phyloP scores from a whole-genome alignment of 2,329 filamentous ascomycete genomes.

The Aaosphaeria pasadenensis region DNA sequence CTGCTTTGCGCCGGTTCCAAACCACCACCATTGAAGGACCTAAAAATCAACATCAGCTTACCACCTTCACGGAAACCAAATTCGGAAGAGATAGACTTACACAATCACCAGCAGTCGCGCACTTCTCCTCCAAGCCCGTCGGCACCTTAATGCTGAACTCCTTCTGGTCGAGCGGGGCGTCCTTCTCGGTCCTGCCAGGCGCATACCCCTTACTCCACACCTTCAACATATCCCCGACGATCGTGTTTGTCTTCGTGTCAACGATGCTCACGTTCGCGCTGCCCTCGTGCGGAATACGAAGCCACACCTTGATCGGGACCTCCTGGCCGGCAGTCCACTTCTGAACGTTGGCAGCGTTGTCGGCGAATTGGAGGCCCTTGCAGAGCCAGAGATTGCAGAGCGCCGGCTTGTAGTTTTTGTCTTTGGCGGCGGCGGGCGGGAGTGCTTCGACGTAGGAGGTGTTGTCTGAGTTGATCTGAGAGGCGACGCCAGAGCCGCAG shows the following conservation, averaged over 20 bases:
- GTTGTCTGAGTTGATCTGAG: slow-evolving; percentile 18
- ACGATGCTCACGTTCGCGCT: slow-evolving; percentile 60
- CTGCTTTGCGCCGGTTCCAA: slow-evolving; percentile 56
- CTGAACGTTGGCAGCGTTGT: slow-evolving; percentile 52
- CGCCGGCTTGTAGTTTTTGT: slow-evolving; percentile 31
- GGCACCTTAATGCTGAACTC: slow-evolving; percentile 52
- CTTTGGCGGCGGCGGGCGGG: slow-evolving; percentile 15
- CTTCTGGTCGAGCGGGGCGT: slow-evolving; percentile 42
- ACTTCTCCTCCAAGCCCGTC: slow-evolving; percentile 40
- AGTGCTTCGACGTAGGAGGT: slow-evolving; percentile 23
- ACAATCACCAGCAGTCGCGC: slow-evolving; percentile 33
- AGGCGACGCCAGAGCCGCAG: slow-evolving; percentile 15
- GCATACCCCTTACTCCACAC: slow-evolving; percentile 41
- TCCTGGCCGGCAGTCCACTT: slow-evolving; percentile 48
- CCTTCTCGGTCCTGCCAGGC: slow-evolving; percentile 6
- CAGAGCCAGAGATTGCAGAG: slow-evolving; percentile 52
- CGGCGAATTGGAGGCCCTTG: slow-evolving; percentile 56
- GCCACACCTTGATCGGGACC: slow-evolving; percentile 44
- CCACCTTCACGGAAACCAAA: not conserved
- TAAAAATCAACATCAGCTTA: slow-evolving; percentile 1
- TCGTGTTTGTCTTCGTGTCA: slow-evolving; percentile 50
- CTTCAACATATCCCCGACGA: slow-evolving; percentile 53
- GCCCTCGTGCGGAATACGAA: slow-evolving; percentile 53
- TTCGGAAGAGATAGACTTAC: not conserved
- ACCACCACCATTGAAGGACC: slow-evolving; percentile 27